Conservation (phyloP, 495 filamentous ascomycete genomes). For the Penicillium turbatum region DNA sequence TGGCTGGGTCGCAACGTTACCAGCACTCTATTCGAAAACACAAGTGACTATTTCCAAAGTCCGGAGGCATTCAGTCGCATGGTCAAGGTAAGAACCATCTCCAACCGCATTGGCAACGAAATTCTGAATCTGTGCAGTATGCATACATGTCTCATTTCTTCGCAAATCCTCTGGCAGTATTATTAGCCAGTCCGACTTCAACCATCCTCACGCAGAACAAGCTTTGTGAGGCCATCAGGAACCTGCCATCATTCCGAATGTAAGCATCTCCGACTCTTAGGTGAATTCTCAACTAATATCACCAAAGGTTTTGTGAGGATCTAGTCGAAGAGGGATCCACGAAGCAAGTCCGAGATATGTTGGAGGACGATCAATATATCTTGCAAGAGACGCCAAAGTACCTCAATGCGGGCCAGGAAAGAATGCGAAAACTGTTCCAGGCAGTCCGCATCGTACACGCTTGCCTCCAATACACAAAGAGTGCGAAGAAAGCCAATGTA, state of each 20-base stretch:
- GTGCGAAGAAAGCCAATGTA: constrained; percentile 33
- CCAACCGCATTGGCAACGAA: background rate
- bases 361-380: constrained; percentile 52
- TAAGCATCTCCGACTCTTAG: constrained; percentile 24
- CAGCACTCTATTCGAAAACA: constrained; percentile 64
- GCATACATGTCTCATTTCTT: constrained; percentile 96
- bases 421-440: constrained; percentile 42
- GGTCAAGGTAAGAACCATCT: constrained; percentile 60
- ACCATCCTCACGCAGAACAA: constrained; percentile 36
- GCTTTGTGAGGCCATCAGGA: constrained; percentile 72
- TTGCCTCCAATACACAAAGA: constrained; percentile 40
- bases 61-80: constrained; percentile 75
- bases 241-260: constrained; percentile 73
- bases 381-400: constrained; percentile 31
- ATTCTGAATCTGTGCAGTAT: constrained; percentile 53
- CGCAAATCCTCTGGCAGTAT: constrained; percentile 76
- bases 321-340: constrained; percentile 39
- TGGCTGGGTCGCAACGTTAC: constrained; percentile 66
- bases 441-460: constrained; percentile 44
- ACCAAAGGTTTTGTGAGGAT: constrained; percentile 43
- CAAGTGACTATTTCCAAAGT: constrained; percentile 81
- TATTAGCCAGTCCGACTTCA: constrained; percentile 45
- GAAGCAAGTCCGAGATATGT: constrained; percentile 38
- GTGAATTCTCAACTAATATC: background rate
- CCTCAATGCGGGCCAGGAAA: constrained; percentile 35